Conservation (phyloP, 306 rosid genomes). For the Trichosanthes truncata region DNA sequence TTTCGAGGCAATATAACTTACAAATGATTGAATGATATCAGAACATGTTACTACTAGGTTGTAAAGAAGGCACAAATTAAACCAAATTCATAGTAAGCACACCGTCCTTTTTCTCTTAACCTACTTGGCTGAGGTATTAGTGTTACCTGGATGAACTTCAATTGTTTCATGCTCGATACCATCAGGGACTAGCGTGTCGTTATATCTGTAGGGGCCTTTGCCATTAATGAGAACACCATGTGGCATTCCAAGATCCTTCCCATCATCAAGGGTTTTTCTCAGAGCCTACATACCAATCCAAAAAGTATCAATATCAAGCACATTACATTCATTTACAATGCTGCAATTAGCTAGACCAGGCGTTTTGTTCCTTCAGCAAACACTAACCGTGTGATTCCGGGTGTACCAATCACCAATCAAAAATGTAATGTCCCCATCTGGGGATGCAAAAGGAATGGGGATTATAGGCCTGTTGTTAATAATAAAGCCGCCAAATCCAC, state of each 20-base stretch:
- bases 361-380: constrained; percentile 8
- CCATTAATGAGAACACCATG: constrained; percentile 97
- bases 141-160: constrained; percentile 73
- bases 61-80: neutral
- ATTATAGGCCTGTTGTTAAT: constrained; percentile 52
- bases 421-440: constrained; percentile 59
- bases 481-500: constrained; percentile 81
- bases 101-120: neutral
- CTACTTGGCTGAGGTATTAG: neutral
- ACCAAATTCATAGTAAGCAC: neutral
- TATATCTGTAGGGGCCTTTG: constrained; percentile 84
- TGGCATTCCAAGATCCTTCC: constrained; percentile 91
- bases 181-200: constrained; percentile 71
- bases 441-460: constrained; percentile 75
- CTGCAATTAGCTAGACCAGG: neutral
- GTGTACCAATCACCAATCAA: constrained; percentile 91
- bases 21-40: neutral
- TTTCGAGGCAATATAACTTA: neutral
- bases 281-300: constrained; percentile 49
- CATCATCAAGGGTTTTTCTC: constrained; percentile 71
- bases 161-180: constrained; percentile 65
- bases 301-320: constrained; percentile 10
- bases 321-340: neutral
- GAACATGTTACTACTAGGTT: neutral
- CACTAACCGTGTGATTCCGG: constrained; percentile 77